Evolutionary conservation across 176 grass and related monocot genomes (phyloP).

Genomic region (Triticum urartu): DNA sequence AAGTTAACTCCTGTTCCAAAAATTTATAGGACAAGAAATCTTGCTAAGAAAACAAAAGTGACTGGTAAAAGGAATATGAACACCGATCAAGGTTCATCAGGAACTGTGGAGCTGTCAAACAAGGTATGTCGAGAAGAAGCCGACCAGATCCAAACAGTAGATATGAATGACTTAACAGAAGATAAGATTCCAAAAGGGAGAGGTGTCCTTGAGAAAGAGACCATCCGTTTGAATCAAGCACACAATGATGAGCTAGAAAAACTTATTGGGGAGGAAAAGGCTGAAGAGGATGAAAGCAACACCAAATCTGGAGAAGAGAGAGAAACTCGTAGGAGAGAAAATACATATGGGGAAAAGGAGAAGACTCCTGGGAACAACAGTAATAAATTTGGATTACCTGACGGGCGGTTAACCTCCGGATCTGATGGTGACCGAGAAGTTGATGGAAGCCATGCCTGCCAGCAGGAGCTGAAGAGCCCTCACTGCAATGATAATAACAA

Average conservation of each 20-base stretch:
- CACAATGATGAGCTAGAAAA: neutral
- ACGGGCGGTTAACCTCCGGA: neutral
- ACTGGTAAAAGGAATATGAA: neutral
- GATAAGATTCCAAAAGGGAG: neutral
- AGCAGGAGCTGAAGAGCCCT: neutral
- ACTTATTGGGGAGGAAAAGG: neutral
- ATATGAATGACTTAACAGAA: neutral
- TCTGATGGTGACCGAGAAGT: neutral
- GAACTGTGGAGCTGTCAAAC: neutral
- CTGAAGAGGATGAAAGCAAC: constrained; percentile 9
- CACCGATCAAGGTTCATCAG: neutral
- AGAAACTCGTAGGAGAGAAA: neutral
- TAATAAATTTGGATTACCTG: constrained; percentile 1
- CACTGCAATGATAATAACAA: neutral
- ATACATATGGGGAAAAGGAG: constrained; percentile 15
- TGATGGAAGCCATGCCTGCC: constrained; percentile 13
- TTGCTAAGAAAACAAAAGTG: constrained; percentile 28
- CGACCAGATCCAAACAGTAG: neutral
- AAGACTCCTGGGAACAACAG: neutral
- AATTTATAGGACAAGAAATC: neutral
- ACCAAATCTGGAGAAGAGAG: constrained; percentile 1
- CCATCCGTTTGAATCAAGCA: neutral
- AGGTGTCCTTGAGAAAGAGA: neutral
- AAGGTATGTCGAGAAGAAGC: constrained; percentile 2
- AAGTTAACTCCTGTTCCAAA: too few relatives aligned